Evolutionary conservation across 108 stramenopile genomes (phyloP).

Genomic region (Cyclotella baltica): DNA sequence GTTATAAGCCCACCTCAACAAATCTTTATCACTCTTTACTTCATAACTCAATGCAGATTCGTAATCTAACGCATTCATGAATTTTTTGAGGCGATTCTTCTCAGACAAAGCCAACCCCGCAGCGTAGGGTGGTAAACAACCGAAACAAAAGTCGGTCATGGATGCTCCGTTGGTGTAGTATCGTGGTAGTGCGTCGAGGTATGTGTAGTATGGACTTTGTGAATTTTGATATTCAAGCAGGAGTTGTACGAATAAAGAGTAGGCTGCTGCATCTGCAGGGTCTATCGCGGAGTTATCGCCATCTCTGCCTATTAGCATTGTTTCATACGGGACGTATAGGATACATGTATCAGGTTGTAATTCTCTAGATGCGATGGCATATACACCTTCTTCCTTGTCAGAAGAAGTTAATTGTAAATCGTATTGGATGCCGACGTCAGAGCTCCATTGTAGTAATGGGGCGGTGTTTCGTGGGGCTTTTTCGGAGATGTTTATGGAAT

Average conservation of each 20-base stretch:
- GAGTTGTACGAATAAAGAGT: not conserved
- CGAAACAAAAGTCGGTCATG: conserved; percentile 48
- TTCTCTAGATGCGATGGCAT: not conserved
- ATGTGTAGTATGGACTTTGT: not conserved
- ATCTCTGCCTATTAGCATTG: not conserved
- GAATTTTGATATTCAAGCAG: too few species aligned
- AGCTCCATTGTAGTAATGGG: not conserved
- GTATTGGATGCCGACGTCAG: not conserved
- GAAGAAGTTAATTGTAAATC: not conserved
- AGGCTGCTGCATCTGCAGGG: not conserved
- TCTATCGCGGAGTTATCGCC: not conserved
- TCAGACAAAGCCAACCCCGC: conserved; percentile 20
- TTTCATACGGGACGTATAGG: not conserved
- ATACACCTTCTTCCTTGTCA: not conserved
- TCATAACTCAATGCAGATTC: not conserved
- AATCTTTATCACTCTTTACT: conserved; percentile 21
- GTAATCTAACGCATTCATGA: conserved; percentile 5
- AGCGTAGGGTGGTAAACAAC: conserved; percentile 43
- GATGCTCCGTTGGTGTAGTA: conserved; percentile 37
- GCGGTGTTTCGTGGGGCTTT: not conserved
- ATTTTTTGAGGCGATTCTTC: conserved; percentile 8
- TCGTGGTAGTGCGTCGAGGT: conserved; percentile 33
- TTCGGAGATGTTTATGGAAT: not conserved
- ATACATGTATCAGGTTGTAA: not conserved
- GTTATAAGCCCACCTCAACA: conserved; percentile 21